These are phyloP conservation scores for Pseudoneurospora amorphoporcata DNA, from an alignment of 495 filamentous ascomycete genomes.

Conservation along the genomic window DNA sequence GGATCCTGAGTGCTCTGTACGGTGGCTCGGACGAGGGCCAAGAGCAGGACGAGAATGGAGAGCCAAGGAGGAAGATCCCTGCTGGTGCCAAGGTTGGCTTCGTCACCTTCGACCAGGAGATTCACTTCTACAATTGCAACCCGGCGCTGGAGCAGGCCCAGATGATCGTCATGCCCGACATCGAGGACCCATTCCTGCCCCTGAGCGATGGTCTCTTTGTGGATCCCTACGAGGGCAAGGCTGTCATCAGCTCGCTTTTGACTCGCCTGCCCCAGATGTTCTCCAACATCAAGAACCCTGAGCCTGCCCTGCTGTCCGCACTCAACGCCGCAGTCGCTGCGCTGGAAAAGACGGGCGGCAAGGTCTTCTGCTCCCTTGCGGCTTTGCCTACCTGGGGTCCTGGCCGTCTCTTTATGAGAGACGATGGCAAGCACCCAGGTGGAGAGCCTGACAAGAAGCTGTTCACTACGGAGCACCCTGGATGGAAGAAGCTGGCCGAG, in stretches of 20 bases:
- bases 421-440: conserved; percentile 76
- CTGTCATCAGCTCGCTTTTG: conserved; percentile 77
- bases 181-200: conserved; percentile 95
- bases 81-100: conserved; percentile 83
- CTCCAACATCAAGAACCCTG: conserved; percentile 73
- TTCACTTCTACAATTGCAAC: conserved; percentile 95
- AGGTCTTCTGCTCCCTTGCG: conserved; percentile 78
- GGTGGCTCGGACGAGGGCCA: conserved; percentile 41
- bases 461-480: conserved; percentile 78
- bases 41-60: conserved; percentile 44
- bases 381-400: conserved; percentile 86
- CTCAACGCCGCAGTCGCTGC: conserved; percentile 73
- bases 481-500: conserved; percentile 69
- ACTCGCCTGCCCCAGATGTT: conserved; percentile 74
- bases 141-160: conserved; percentile 76
- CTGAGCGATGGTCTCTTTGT: conserved; percentile 88
- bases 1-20: conserved; percentile 78
- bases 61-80: conserved; percentile 56
- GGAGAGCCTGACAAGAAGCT: conserved; percentile 90
- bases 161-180: conserved; percentile 97
- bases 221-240: conserved; percentile 86
- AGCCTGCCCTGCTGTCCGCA: conserved; percentile 75
- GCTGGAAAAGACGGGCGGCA: conserved; percentile 77
- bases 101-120: conserved; percentile 87
- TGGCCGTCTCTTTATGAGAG: conserved; percentile 68